Evolutionary conservation across 805 yeast species (phyloP), one percentile per base, ranked within the genome.

Genomic region (Suhomyces emberorum): DNA sequence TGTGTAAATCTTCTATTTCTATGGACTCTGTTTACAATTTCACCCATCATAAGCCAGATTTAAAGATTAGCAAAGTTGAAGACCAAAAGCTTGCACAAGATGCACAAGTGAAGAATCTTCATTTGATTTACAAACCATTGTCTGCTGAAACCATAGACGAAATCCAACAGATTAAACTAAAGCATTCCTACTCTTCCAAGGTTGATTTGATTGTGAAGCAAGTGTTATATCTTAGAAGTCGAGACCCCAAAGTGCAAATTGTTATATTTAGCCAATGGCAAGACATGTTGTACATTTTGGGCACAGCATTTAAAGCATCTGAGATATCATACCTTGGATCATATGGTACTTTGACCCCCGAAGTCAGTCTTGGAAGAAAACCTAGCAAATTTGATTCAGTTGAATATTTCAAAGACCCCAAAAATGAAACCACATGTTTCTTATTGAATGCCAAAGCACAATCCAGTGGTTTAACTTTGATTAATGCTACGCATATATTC

Each of bases 401-500:
- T 18, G 77, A 77, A 17, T 57, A 61, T 21, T 88, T 88, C 60
- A 83, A 81, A 47, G 72, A 70, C 38, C 60, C 65, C 20, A 70
- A 76, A 45, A 64, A 76, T 3, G 55, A 66, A 0, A 72, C 83
- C n/a, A 85, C 96, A 0, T 91, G 98, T 57, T 81, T 91, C 51
- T 59, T 93, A 18, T 61, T 93, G 45, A 87, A 88, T 59, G 91
- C 96, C 0, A 81, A 79, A 46, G 81, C 89, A 0, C 87, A 89
- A 53, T 88, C 95, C 7, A 81, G 96, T 10, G 98, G 98, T 0
- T 65, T 93, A 44, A 93, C 95, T 7, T 67, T 93, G 37, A 79
- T 88, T 7, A 91, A 91, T 64, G 98, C 98, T 0, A 83, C 85
- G 2, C 96, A 93, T 56, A 91, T 93, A 0, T 83, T 89, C 43